Conservation (phyloP, 495 filamentous ascomycete genomes). For the Staphylotrichum longicolle region DNA sequence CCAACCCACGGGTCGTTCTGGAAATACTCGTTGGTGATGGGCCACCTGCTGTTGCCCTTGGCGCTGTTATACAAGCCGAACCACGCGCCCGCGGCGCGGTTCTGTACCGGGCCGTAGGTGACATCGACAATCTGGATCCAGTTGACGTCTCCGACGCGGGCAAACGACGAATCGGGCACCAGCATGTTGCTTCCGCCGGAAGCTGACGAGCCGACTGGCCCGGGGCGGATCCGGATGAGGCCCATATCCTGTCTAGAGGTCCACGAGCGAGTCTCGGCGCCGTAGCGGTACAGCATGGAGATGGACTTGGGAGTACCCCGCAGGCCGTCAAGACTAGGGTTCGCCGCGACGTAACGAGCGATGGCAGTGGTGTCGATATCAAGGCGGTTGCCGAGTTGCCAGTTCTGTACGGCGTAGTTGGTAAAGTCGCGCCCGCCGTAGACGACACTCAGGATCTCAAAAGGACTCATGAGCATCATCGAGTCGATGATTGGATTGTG, state of each 20-base stretch:
- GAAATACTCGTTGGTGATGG: conserved; percentile 1
- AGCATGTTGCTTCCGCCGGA: background rate
- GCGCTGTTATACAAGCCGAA: background rate
- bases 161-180: background rate
- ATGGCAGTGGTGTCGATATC: conserved; percentile 10
- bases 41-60: background rate
- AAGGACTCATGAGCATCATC: conserved; percentile 7
- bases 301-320: conserved; percentile 5
- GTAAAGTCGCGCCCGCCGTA: conserved; percentile 15
- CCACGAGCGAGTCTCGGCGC: conserved; percentile 3
- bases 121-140: conserved; percentile 14
- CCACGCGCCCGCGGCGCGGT: background rate
- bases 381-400: conserved; percentile 7
- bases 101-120: conserved; percentile 7
- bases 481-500: background rate
- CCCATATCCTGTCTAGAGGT: background rate
- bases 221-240: conserved; percentile 2
- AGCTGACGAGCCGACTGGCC: background rate
- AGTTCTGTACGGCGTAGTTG: background rate
- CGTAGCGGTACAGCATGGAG: conserved; percentile 15
- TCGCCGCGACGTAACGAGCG: too few relatives aligned
- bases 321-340: background rate
- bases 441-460: conserved; percentile 7
- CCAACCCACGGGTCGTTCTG: conserved; percentile 1
- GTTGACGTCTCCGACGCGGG: background rate